Evolutionary conservation across 176 grass and related monocot species (phyloP), one percentile per base, ranked within the genome.

Genomic region (Alloteropsis semialata): DNA sequence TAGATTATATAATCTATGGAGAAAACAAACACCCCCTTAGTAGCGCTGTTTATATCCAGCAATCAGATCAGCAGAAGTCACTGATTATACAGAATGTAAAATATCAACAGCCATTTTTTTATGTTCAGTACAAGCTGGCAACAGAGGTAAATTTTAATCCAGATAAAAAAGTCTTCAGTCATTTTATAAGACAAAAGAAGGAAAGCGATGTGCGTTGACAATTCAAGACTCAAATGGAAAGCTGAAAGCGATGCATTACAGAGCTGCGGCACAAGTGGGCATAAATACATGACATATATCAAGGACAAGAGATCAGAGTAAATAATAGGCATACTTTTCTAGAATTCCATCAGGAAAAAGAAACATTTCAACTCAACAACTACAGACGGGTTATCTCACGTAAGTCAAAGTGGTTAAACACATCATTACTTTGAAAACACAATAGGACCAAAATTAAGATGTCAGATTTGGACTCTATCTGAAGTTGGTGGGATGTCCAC

Each of bases 211-310:
- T 48, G 53, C 25, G 67, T 25, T 19, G 16, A 11, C 27, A 30
- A 30, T 30, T 28, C 15, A 48, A 45, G 1, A 19, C 38, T 70
- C 38, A 70, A 29, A 58, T 42, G 27, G 27, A 72, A 46, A 72
- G 80, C 41, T 60, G 67, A 82, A 72, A 71, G 29, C n/a, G 68
- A 72, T 48, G 54, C 66, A 59, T 72, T 82, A 30, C 79, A 73
- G 8, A 11, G 46, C 30, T 0, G 0, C 42, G 18, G 14, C n/a
- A 24, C 80, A 61, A 60, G 55, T 25, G 80, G 80, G 22, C 54
- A 83, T 13, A 27, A 74, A 74, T 45, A 43, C 30, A 12, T 50
- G 30, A 61, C 34, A 34, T 34, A 36, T 72, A 37, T 48, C 29
- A 72, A 11, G 41, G 44, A 82, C 21, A 71, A 32, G 38, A 57